Evolutionary conservation across 257 asterid species (phyloP), one percentile per base, ranked within the genome.

Genomic region (Ligustrum vulgare): DNA sequence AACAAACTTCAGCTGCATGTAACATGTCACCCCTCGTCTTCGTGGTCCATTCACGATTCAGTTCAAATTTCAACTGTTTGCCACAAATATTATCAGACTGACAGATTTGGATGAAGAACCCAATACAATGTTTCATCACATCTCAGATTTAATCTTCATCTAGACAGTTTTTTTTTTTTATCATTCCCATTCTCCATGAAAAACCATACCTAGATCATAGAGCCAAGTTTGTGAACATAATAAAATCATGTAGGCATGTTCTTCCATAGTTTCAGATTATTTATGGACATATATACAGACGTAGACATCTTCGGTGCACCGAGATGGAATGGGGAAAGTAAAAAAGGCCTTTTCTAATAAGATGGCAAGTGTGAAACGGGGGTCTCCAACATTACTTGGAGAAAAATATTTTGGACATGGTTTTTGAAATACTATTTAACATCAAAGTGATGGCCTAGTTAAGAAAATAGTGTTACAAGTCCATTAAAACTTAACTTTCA

Each of bases 81-180:
- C 5, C 10, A n/a, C 31, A 60, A 10, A 25, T 35, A 60, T 60
- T 60, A n/a, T 20, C 34, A 9, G 33, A 60, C 33, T 4, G n/a
- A 60, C 23, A 60, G 5, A 56, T 56, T 31, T 20, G 23, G 64
- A 56, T n/a, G 31, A 60, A 60, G 67, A 60, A 22, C 31, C 67
- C 34, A 25, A 3, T 6, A 25, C 2, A 22, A 60, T 60, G 18
- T 22, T 60, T 23, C 67, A 60, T 7, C 15, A 60, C 35, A 60
- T 37, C 62, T 74, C 35, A 74, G 34, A 47, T 41, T 54, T 36
- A 54, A 67, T 13, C 18, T 68, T 20, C 67, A 66, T 3, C 62
- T 39, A 51, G 67, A 20, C 31, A 28, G 2, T 32, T 10, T 34
- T 43, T 32, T 10, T 34, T 43, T 70, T 58, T 33, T 23, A n/a